Evolutionary conservation across 345 rosid species (phyloP), one percentile per base, ranked within the genome.

Genomic region (Lepidium aucheri): DNA sequence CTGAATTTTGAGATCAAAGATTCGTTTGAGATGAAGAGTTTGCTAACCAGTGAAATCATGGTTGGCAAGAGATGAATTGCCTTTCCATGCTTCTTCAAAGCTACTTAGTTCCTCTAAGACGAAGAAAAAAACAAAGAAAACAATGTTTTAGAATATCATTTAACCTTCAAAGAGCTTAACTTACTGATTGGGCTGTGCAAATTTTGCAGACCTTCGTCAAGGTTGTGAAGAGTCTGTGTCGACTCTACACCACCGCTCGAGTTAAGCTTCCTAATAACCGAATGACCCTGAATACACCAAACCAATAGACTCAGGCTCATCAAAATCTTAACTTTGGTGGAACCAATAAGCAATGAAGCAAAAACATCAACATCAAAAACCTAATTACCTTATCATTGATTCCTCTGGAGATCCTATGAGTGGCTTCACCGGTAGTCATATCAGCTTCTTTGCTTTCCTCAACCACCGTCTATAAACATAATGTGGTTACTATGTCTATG

Each of bases 381-480:
- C 30, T 8, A 57, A 40, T 77, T 40, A 88, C 98, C 87, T 86
- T 86, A 69, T 90, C 91, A 56, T 85, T 78, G 51, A 93, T 86
- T 53, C 92, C 96, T 79, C 90, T 79, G 0, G 95, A 85, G 70
- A 90, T 82, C 66, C 84, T 84, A 75, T 93, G 97, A 9, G 83
- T 71, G 32, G 97, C 97, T 75, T 80, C 85, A 79, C 94, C 87
- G 0, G 90, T 80, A 55, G 84, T 78, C 68, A 42, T 78, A 79
- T 93, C 90, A 2, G 98, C 97, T 74, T 88, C 90, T 74, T 75
- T 86, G 78, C 82, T 82, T 78, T 93, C 98, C 84, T 90, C 97
- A 43, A 88, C 42, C 70, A 85, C 68, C 24, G 74, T 79, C 98
- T 93, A 76, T 6, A 65, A 46, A 52, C 65, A 59, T 9, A 41